Evolutionary conservation across 129 eudicot species (phyloP).

Genomic region (Ambrosia artemisiifolia): DNA sequence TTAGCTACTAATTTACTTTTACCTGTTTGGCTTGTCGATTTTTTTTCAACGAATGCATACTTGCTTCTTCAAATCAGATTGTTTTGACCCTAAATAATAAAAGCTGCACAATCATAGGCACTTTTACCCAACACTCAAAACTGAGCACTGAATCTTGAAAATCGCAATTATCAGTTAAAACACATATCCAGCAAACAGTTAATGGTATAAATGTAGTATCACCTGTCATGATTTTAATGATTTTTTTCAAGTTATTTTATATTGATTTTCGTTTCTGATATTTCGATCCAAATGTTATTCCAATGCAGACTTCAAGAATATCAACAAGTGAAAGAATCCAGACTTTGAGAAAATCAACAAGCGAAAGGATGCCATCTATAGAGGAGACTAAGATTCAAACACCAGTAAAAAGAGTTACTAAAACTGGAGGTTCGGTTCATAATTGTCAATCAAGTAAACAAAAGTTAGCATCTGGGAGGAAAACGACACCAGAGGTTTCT

Average conservation of each 20-base stretch:
- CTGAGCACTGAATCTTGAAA: neutral
- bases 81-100: neutral
- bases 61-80: neutral
- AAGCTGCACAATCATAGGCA: neutral
- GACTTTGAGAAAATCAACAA: too few species aligned
- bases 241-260: too few species aligned
- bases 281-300: neutral
- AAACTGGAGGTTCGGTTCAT: conserved; percentile 40
- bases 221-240: neutral
- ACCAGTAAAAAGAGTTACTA: conserved; percentile 30
- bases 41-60: neutral
- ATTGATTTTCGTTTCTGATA: too few species aligned
- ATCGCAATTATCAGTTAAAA: neutral
- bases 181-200: neutral
- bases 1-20: neutral
- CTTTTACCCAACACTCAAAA: neutral
- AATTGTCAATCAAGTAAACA: conserved; percentile 34
- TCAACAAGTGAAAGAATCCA: conserved; percentile 32
- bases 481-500: conserved; percentile 37
- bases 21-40: neutral
- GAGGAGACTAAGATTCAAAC: conserved; percentile 47
- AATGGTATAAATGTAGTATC: neutral
- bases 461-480: conserved; percentile 42
- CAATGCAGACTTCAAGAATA: conserved; percentile 47
- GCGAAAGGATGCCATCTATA: conserved; percentile 27